Base-by-base conservation (phyloP, 371 early-diverging fungal species). In the Umbelopsis sp. region DNA sequence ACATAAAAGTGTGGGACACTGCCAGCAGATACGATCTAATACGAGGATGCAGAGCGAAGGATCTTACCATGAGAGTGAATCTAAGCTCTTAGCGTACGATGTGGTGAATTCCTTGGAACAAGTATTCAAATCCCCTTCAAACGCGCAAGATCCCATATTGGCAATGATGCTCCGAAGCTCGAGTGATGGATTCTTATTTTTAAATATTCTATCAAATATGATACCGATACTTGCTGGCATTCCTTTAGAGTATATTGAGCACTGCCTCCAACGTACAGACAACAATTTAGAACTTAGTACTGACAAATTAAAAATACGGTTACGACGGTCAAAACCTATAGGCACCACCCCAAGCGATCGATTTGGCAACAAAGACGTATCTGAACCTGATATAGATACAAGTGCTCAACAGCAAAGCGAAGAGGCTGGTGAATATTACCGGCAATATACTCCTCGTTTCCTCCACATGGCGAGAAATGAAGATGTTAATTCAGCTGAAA, bases 391-490 rank as follows among this genome's bases (percentile, higher is more conserved):
- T 8, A 63, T n/a, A n/a, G 22, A 44, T 35, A 53, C 18, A 22
- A 65, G 20, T 44, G 6, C 11, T 48, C 35, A 3, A 63, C 24
- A n/a, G 18, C 16, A 22, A 32, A 24, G 50, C 57, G 48, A 63
- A 38, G 64, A 71, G 16, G 45, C 70, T 66, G 78, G 78, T 1
- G 73, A 66, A 24, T 77, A 74, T 25, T 77, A 71, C 29, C 45
- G 48, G 9, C 25, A 32, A 2, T 65, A 50, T 18, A 50, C 50
- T 11, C 57, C 57, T 16, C 57, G 57, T 5, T 57, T 57, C 29
- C 35, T 14, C 1, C 57, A 57, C 18, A 3, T 5, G 22, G 57
- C 18, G 1, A 11, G 32, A 12, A 16, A 12, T 18, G 35, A 18
- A 2, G n/a, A 48, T n/a, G 16, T 20, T n/a, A 16, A 8, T 16